Conservation (phyloP, 2,329 filamentous ascomycete genomes). For the Pseudogymnoascus sp. region DNA sequence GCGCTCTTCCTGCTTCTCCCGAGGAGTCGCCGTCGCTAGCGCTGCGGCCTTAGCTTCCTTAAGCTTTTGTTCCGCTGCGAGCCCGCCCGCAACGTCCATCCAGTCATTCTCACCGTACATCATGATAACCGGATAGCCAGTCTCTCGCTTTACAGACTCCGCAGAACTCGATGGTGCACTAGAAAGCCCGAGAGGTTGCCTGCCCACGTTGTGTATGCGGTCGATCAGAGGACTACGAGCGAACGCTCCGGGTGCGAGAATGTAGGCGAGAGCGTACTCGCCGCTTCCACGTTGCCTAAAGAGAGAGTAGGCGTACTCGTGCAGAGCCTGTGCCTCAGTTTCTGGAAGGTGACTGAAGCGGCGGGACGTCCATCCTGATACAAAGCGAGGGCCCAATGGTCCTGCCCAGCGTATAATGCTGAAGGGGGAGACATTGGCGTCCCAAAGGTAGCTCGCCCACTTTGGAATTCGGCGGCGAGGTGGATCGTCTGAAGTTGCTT, state of each 20-base stretch:
- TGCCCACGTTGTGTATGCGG: conserved; percentile 76
- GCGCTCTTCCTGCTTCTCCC: conserved; percentile 65
- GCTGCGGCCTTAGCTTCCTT: conserved; percentile 56
- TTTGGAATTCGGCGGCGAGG: conserved; percentile 56
- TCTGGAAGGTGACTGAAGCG: conserved; percentile 82
- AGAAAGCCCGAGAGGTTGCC: conserved; percentile 44
- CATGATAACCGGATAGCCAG: conserved; percentile 74
- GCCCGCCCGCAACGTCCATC: conserved; percentile 91
- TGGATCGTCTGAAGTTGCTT: conserved; percentile 27
- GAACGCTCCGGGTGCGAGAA: conserved; percentile 88
- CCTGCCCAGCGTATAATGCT: conserved; percentile 81
- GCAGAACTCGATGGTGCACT: neutral
- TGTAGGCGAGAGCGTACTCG: conserved; percentile 87
- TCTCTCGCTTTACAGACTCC: conserved; percentile 29
- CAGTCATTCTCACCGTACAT: conserved; percentile 98
- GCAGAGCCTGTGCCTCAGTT: conserved; percentile 74
- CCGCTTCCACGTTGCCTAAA: conserved; percentile 89
- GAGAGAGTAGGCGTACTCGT: conserved; percentile 89
- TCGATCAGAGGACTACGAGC: conserved; percentile 82
- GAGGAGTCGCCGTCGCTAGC: conserved; percentile 54
- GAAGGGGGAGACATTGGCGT: conserved; percentile 93
- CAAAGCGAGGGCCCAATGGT: conserved; percentile 81
- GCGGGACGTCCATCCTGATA: conserved; percentile 89
- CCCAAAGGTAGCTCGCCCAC: conserved; percentile 93
- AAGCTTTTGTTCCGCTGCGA: conserved; percentile 71